A percentile compares a stretch with the other conserved stretches of the same genome.
phyloP scores from a whole-genome alignment of 176 grass and related monocot species.

The Miscanthus lutarioriparius region DNA sequence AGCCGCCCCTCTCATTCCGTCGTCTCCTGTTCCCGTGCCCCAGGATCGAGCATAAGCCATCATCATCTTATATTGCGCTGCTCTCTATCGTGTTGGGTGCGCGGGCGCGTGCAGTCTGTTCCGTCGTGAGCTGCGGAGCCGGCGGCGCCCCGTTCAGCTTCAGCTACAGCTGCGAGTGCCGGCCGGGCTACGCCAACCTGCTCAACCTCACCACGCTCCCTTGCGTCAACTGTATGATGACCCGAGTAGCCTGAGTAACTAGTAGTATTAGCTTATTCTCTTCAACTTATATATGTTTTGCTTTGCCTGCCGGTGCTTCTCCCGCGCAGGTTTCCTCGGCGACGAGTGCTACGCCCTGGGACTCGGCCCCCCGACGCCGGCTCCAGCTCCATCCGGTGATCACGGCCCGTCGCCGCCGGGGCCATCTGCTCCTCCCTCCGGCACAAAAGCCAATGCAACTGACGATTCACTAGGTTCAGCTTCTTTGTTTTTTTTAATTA shows the following conservation, averaged over 20 bases:
- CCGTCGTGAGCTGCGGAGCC: neutral
- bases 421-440: neutral
- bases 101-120: neutral
- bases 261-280: neutral
- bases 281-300: too few species aligned
- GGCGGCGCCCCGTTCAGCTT: neutral
- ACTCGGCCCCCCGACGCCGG: neutral
- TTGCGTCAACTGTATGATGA: conserved; percentile 11
- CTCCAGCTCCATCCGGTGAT: neutral
- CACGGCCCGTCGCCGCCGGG: neutral
- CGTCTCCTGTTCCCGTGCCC: too few species aligned
- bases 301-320: neutral
- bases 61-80: neutral
- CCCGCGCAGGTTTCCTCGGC: conserved; percentile 15
- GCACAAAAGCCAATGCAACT: conserved; percentile 24
- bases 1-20: too few species aligned
- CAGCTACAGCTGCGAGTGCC: conserved; percentile 9
- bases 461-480: too few species aligned
- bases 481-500: neutral
- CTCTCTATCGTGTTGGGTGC: neutral
- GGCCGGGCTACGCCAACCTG: conserved; percentile 21
- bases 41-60: neutral
- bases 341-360: neutral
- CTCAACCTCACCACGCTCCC: conserved; percentile 5
- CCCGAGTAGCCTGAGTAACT: too few species aligned